These are phyloP conservation scores for Maudiozyma serrabonitensis DNA, from an alignment of 805 yeast genomes.

Conservation along the genomic window DNA sequence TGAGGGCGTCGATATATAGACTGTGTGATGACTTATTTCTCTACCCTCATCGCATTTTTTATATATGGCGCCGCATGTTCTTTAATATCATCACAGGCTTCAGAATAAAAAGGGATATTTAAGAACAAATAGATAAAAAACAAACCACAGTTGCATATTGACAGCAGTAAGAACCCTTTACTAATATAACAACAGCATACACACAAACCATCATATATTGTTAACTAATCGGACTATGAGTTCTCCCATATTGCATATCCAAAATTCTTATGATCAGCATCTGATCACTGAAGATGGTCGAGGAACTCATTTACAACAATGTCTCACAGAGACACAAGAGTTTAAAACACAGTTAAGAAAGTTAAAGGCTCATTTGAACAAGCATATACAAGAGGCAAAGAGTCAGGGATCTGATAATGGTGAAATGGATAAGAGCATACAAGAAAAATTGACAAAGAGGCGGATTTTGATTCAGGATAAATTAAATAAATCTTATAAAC, in stretches of 20 bases:
- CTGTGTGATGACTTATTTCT: too few relatives aligned
- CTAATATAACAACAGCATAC: not conserved
- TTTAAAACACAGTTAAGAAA: conserved; percentile 32
- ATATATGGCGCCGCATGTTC: too few relatives aligned
- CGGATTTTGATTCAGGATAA: conserved; percentile 23
- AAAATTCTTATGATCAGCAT: conserved; percentile 9
- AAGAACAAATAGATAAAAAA: too few relatives aligned
- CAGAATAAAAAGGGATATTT: too few relatives aligned
- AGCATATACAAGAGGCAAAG: conserved; percentile 20
- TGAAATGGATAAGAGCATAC: not conserved
- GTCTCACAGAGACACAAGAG: conserved; percentile 26
- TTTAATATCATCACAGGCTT: too few relatives aligned
- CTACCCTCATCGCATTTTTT: too few relatives aligned
- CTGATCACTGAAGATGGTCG: conserved; percentile 9
- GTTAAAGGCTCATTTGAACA: conserved; percentile 35
- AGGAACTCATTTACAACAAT: conserved; percentile 15
- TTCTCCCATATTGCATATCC: conserved; percentile 10
- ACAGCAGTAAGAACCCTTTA: not conserved
- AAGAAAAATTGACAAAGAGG: conserved; percentile 6
- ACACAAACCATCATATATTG: not conserved
- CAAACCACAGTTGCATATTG: too few relatives aligned
- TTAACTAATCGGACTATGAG: not conserved
- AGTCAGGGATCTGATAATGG: conserved; percentile 2
- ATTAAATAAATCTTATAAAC: conserved; percentile 20
- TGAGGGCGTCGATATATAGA: too few relatives aligned